These are phyloP conservation scores for Rauvolfia tetraphylla DNA, from an alignment of 257 asterid genomes.

Conservation along the genomic window DNA sequence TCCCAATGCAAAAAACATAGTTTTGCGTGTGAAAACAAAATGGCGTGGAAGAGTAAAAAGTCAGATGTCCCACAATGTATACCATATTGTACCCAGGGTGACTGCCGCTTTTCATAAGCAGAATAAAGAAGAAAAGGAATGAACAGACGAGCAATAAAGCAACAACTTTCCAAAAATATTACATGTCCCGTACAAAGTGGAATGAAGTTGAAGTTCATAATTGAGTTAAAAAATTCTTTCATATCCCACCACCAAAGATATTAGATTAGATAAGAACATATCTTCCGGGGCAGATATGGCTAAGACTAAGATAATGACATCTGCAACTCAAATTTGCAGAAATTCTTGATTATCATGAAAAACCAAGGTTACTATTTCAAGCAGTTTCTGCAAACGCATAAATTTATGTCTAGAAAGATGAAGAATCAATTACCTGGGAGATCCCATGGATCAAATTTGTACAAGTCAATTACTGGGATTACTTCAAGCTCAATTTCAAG, in stretches of 20 bases:
- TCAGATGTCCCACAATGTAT: slow-evolving; percentile 24
- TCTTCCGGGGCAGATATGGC: neutral
- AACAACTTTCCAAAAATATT: slow-evolving; percentile 13
- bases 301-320: neutral
- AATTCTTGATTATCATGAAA: neutral
- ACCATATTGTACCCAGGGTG: slow-evolving; percentile 8
- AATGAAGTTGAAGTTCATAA: neutral
- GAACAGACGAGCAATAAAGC: slow-evolving; percentile 20
- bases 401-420: neutral
- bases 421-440: slow-evolving; percentile 38
- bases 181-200: neutral
- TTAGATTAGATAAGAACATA: neutral
- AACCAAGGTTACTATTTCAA: neutral
- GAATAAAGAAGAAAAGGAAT: slow-evolving; percentile 19
- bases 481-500: slow-evolving; percentile 52
- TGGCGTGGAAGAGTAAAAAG: slow-evolving; percentile 10
- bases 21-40: neutral
- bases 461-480: slow-evolving; percentile 44
- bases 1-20: neutral
- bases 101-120: slow-evolving; percentile 9
- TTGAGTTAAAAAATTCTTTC: slow-evolving; percentile 5
- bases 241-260: slow-evolving; percentile 1
- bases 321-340: neutral
- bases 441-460: slow-evolving; percentile 56
- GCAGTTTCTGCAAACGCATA: neutral